Percentiles rank a stretch among this genome's conserved stretches.
These are phyloP conservation scores for Setomelanomma holmii DNA, from an alignment of 2,329 filamentous ascomycete species.

Conservation along the genomic window DNA sequence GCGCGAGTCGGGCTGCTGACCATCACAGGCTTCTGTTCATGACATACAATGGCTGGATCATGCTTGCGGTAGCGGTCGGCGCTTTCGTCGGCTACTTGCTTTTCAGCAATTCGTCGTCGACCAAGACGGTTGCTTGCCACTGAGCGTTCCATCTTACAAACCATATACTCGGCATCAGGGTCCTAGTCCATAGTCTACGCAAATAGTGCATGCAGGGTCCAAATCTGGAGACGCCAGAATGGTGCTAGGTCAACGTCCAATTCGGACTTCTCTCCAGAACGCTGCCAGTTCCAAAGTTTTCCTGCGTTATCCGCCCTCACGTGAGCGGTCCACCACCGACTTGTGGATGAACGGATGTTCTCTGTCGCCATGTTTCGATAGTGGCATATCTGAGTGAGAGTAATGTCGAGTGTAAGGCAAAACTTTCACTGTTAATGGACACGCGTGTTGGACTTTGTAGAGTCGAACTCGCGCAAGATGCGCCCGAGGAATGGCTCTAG, in stretches of 20 bases:
- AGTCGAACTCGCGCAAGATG: neutral
- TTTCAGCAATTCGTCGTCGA: slow-evolving; percentile 74
- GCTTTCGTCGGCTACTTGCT: slow-evolving; percentile 87
- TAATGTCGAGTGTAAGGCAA: too few relatives aligned
- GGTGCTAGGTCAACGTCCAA: neutral
- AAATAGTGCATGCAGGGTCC: neutral
- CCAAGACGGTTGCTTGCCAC: slow-evolving; percentile 92
- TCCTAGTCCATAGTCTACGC: neutral
- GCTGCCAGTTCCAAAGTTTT: neutral
- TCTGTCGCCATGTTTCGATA: too few relatives aligned
- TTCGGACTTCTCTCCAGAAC: neutral
- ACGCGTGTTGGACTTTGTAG: neutral
- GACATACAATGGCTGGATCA: slow-evolving; percentile 99
- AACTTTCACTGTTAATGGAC: neutral
- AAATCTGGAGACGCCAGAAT: too few relatives aligned
- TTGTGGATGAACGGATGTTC: too few relatives aligned
- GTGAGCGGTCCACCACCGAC: too few relatives aligned
- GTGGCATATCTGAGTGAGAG: too few relatives aligned
- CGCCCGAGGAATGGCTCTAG: neutral
- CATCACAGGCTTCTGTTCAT: slow-evolving; percentile 89
- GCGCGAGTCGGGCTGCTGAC: neutral
- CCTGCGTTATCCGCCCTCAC: neutral
- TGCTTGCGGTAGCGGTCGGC: slow-evolving; percentile 87
- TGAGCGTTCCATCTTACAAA: too few relatives aligned
- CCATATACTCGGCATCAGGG: too few relatives aligned